Conservation (phyloP, 2,329 filamentous ascomycete species). For the Allantophomopsis cytisporea region DNA sequence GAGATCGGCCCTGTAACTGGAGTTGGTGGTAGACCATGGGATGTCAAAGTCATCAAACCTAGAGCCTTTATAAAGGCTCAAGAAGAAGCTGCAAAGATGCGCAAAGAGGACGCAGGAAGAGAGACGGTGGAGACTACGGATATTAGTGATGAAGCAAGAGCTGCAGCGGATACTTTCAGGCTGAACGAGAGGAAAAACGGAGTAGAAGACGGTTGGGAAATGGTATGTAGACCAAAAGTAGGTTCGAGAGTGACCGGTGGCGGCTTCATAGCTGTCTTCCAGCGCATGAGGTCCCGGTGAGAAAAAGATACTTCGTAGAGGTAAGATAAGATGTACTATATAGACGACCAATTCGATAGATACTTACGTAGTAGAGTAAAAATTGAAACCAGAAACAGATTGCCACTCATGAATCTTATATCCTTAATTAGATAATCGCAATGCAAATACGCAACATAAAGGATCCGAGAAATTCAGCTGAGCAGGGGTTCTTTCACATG, state of each 20-base stretch:
- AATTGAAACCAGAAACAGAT: too few species aligned
- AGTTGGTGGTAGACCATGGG: conserved; percentile 45
- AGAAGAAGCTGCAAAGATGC: not conserved
- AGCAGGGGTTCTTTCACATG: too few species aligned
- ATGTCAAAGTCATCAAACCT: conserved; percentile 35
- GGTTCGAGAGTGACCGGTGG: conserved; percentile 30
- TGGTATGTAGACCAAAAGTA: conserved; percentile 38
- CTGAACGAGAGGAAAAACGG: not conserved
- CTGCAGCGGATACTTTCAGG: too few species aligned
- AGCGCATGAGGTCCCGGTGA: conserved; percentile 4
- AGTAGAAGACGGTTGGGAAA: conserved; percentile 19
- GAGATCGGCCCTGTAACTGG: conserved; percentile 39
- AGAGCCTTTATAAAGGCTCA: conserved; percentile 12
- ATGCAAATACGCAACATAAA: too few species aligned
- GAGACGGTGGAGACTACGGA: not conserved
- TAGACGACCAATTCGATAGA: too few species aligned
- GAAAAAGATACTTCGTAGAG: too few species aligned
- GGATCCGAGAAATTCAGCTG: too few species aligned
- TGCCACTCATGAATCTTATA: too few species aligned
- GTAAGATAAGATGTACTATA: too few species aligned
- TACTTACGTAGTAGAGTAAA: too few species aligned
- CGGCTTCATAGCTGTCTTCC: conserved; percentile 34
- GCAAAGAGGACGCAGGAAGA: not conserved
- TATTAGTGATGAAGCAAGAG: not conserved
- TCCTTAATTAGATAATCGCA: too few species aligned